Evolutionary conservation across 1,284 basidiomycete genomes (phyloP).

Genomic region (Gymnopus androsaceus): DNA sequence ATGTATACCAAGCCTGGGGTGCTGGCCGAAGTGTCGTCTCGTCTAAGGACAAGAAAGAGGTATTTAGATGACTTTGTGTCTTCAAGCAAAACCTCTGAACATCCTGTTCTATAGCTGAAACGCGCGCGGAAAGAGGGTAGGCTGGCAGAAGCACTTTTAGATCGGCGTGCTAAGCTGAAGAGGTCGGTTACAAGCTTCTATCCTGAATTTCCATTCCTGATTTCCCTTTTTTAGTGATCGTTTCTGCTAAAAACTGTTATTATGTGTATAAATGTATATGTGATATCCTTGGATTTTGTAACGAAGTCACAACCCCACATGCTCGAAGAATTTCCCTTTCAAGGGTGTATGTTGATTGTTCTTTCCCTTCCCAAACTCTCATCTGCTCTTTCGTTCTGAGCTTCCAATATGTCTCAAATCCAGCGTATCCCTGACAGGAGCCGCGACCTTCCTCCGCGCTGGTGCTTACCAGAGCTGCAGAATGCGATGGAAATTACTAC

Average conservation of each 20-base stretch:
- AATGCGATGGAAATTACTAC: not conserved
- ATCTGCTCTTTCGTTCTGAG: not conserved
- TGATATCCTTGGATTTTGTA: not conserved
- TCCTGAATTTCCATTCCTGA: constrained; percentile 16
- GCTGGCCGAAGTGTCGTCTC: constrained; percentile 78
- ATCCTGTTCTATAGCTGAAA: constrained; percentile 60
- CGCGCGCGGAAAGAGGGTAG: constrained; percentile 86
- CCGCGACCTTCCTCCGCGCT: not conserved
- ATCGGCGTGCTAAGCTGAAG: constrained; percentile 88
- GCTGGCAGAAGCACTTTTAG: constrained; percentile 85
- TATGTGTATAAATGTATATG: not conserved
- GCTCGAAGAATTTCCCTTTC: not conserved
- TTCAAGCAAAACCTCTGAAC: constrained; percentile 4
- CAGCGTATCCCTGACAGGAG: not conserved
- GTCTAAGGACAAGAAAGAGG: constrained; percentile 70
- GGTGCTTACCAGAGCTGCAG: not conserved
- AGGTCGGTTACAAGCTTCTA: constrained; percentile 55
- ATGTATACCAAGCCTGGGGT: constrained; percentile 85
- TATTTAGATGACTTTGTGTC: constrained; percentile 30
- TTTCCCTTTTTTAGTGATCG: constrained; percentile 48
- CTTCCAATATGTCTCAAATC: not conserved
- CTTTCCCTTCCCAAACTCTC: not conserved
- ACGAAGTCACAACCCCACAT: not conserved
- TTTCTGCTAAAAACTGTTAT: constrained; percentile 50
- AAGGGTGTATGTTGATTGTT: too few relatives aligned